These are phyloP conservation scores for Madurella fahalii DNA, from an alignment of 2,329 filamentous ascomycete genomes.

Conservation along the genomic window DNA sequence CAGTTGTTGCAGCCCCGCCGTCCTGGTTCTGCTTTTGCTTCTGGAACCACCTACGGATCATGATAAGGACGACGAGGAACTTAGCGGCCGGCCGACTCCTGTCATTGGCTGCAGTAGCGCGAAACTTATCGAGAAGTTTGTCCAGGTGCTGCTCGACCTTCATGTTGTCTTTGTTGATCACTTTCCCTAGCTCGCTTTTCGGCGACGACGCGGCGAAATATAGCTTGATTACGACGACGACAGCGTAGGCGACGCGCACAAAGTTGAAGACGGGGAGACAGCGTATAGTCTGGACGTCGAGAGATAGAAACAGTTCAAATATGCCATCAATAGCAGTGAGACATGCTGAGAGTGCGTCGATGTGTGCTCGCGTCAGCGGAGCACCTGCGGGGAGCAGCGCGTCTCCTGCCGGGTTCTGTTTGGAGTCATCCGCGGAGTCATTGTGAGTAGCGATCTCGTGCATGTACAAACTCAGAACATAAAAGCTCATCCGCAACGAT, in stretches of 20 bases:
- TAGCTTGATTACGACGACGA: conserved; percentile 70
- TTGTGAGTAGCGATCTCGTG: conserved; percentile 70
- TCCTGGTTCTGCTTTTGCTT: conserved; percentile 39
- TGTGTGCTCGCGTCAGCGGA: conserved; percentile 52
- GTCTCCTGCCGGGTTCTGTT: conserved; percentile 43
- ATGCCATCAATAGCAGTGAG: conserved; percentile 63
- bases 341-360: conserved; percentile 64
- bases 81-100: conserved; percentile 63
- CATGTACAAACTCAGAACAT: conserved; percentile 66
- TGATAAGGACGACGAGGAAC: conserved; percentile 65
- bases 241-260: conserved; percentile 66
- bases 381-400: conserved; percentile 39
- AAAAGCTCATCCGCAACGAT: conserved; percentile 59
- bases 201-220: conserved; percentile 63
- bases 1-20: not conserved
- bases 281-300: conserved; percentile 56
- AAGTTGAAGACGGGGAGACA: conserved; percentile 67
- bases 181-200: conserved; percentile 62
- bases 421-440: conserved; percentile 55
- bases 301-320: conserved; percentile 59
- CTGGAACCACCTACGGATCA: conserved; percentile 67
- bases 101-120: conserved; percentile 57
- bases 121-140: conserved; percentile 64
- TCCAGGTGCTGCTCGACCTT: conserved; percentile 64
- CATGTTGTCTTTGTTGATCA: conserved; percentile 65